Evolutionary conservation across 345 rosid species (phyloP).

Genomic region (Acer saccharum): DNA sequence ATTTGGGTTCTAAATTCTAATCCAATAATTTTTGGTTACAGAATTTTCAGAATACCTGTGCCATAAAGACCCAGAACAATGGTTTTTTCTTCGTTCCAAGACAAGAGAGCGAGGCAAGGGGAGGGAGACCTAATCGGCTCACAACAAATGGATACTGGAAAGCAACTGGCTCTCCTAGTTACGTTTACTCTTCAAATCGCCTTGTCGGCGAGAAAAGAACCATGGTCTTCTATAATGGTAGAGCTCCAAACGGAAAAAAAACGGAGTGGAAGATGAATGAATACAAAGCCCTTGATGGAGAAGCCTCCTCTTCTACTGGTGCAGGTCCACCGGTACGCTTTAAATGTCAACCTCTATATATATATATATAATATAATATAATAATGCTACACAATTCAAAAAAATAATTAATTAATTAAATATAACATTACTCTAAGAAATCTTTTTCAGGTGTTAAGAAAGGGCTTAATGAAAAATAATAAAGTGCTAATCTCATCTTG

Average conservation of each 20-base stretch:
- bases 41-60: constrained; percentile 33
- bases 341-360: too few species aligned
- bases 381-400: too few species aligned
- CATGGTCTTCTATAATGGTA: constrained; percentile 52
- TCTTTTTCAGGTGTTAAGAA: too few species aligned
- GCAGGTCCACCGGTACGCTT: constrained; percentile 1
- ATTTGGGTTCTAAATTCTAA: too few species aligned
- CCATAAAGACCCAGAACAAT: constrained; percentile 42
- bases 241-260: constrained; percentile 48
- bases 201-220: constrained; percentile 44
- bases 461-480: too few species aligned
- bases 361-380: too few species aligned
- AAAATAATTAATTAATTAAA: too few species aligned
- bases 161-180: constrained; percentile 47
- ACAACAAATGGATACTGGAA: constrained; percentile 49
- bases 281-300: constrained; percentile 36
- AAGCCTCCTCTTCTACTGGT: constrained; percentile 8
- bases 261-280: constrained; percentile 60
- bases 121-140: constrained; percentile 47
- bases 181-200: constrained; percentile 34
- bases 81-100: constrained; percentile 55
- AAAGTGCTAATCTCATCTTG: too few species aligned
- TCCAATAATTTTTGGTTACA: constrained; percentile 17
- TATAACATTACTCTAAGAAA: too few species aligned
- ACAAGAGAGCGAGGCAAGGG: constrained; percentile 40